A percentile compares a stretch with the other conserved stretches of the same genome.
phyloP scores from a whole-genome alignment of 1,139 yeast genomes.

The Hyphopichia buzzinii region DNA sequence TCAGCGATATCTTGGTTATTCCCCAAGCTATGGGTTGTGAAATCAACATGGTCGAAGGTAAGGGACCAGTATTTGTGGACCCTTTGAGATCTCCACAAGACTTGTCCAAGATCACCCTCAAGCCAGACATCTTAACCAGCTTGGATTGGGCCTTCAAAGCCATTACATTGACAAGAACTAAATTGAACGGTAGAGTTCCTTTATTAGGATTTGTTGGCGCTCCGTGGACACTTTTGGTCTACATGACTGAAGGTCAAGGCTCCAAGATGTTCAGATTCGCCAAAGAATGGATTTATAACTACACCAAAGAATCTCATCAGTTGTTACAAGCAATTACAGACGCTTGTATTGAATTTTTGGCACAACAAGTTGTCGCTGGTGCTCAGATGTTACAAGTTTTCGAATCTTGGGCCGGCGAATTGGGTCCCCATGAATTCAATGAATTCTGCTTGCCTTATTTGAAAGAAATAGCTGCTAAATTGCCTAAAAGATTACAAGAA shows the following conservation, averaged over 20 bases:
- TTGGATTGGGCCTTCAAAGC: conserved; percentile 95
- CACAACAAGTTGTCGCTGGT: conserved; percentile 94
- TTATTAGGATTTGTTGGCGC: conserved; percentile 95
- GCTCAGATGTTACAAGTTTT: conserved; percentile 97
- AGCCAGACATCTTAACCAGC: conserved; percentile 71
- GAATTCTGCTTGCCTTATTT: conserved; percentile 89
- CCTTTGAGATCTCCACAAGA: conserved; percentile 80
- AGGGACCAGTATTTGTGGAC: conserved; percentile 89
- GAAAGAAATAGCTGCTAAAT: conserved; percentile 65
- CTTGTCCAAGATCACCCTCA: conserved; percentile 52
- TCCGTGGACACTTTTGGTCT: conserved; percentile 95
- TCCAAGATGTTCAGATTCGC: conserved; percentile 87
- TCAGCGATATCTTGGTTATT: conserved; percentile 90
- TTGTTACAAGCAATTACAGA: conserved; percentile 80
- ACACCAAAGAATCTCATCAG: conserved; percentile 68
- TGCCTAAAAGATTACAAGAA: conserved; percentile 69
- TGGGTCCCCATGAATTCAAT: conserved; percentile 83
- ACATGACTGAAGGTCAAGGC: conserved; percentile 98
- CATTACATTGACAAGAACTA: conserved; percentile 80
- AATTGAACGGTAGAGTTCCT: conserved; percentile 88
- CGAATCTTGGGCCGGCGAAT: conserved; percentile 98
- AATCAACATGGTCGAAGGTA: conserved; percentile 90
- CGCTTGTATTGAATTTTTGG: conserved; percentile 87
- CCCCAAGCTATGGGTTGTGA: conserved; percentile 99
- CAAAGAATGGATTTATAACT: conserved; percentile 86